These are phyloP conservation scores for Cetradonia linearis DNA, from an alignment of 495 filamentous ascomycete species.

Conservation along the genomic window DNA sequence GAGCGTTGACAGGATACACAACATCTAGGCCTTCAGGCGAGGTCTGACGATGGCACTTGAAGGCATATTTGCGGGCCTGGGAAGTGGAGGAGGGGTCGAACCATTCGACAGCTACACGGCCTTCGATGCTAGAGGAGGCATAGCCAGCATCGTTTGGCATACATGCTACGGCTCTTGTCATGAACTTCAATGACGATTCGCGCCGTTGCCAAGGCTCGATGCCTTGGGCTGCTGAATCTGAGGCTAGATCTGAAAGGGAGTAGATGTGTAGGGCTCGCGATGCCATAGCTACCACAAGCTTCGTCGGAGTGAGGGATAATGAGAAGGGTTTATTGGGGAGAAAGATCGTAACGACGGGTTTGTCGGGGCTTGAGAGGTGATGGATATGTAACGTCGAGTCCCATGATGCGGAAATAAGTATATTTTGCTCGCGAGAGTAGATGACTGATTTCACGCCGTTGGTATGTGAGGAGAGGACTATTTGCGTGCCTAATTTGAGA, in stretches of 20 bases:
- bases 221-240: constrained; percentile 37
- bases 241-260: constrained; percentile 60
- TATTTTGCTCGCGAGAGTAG: constrained; percentile 62
- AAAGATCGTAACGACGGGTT: constrained; percentile 46
- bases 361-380: constrained; percentile 38
- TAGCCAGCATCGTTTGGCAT: constrained; percentile 95
- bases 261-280: constrained; percentile 84
- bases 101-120: constrained; percentile 92
- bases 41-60: constrained; percentile 87
- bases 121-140: constrained; percentile 80
- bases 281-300: constrained; percentile 93
- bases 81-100: constrained; percentile 79
- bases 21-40: constrained; percentile 62
- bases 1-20: constrained; percentile 89
- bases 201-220: constrained; percentile 79
- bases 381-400: constrained; percentile 83
- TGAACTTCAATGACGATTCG: constrained; percentile 89
- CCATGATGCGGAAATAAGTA: constrained; percentile 87
- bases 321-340: constrained; percentile 83
- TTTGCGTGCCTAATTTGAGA: constrained; percentile 58
- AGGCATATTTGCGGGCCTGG: constrained; percentile 89
- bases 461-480: constrained; percentile 65
- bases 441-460: constrained; percentile 72
- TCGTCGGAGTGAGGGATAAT: constrained; percentile 66
- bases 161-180: constrained; percentile 85